Evolutionary conservation across 495 filamentous ascomycete genomes (phyloP).

Genomic region (Neurospora pannonica): DNA sequence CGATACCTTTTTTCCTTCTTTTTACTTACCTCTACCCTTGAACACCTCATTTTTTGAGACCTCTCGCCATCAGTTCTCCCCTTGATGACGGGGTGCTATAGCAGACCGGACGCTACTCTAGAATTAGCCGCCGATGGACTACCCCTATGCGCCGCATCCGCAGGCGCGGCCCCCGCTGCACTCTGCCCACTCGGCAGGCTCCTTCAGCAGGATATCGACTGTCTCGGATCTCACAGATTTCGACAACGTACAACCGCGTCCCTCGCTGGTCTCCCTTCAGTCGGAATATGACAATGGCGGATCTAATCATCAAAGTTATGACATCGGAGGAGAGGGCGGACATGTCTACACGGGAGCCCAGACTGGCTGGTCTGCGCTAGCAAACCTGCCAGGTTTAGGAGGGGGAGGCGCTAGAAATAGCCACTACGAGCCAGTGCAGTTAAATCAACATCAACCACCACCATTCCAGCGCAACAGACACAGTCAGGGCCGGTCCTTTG

Average conservation of each 20-base stretch:
- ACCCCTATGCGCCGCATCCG: conserved; percentile 7
- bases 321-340: background rate
- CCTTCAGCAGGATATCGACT: conserved; percentile 34
- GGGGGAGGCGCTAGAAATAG: conserved; percentile 2
- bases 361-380: conserved; percentile 8
- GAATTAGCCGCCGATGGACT: conserved; percentile 11
- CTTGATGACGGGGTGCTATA: background rate
- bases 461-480: conserved; percentile 3
- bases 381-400: conserved; percentile 6
- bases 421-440: conserved; percentile 27
- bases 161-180: conserved; percentile 15
- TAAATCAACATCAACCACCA: background rate
- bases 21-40: background rate
- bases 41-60: background rate
- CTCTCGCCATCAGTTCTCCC: background rate
- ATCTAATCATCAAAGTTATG: background rate
- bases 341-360: conserved; percentile 5
- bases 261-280: conserved; percentile 34
- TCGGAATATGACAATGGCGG: conserved; percentile 18
- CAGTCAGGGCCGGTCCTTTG: conserved; percentile 7
- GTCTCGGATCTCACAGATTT: conserved; percentile 30
- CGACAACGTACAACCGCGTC: conserved; percentile 25
- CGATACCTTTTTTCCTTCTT: background rate
- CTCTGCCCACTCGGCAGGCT: conserved; percentile 8
- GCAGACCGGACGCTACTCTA: background rate